A percentile compares a stretch with the other conserved stretches of the same genome.
phyloP scores from a whole-genome alignment of 1,284 basidiomycete species.

The Kalmanozyma brasiliensis region DNA sequence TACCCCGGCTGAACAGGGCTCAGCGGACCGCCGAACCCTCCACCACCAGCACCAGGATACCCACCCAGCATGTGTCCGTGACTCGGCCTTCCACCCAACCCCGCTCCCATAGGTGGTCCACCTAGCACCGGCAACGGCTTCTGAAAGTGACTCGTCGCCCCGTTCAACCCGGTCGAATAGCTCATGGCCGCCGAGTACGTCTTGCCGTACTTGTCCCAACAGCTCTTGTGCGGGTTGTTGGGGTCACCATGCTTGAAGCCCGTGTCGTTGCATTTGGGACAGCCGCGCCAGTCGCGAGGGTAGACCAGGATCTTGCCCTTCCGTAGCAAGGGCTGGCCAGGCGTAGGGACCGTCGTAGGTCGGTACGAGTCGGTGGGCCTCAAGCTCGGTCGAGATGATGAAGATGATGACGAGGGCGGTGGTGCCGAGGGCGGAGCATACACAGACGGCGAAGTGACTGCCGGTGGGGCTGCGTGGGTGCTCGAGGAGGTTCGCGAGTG shows the following conservation, averaged over 20 bases:
- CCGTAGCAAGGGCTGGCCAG: conserved; percentile 43
- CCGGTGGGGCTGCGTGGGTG: conserved; percentile 2
- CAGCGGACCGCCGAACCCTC: conserved; percentile 3
- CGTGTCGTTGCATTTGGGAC: conserved; percentile 50
- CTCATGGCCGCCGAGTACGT: conserved; percentile 39
- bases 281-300: conserved; percentile 41
- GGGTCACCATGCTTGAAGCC: conserved; percentile 55
- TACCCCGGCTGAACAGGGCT: conserved; percentile 1
- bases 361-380: conserved; percentile 25
- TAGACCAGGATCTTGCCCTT: conserved; percentile 52
- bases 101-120: conserved; percentile 4
- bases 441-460: conserved; percentile 9
- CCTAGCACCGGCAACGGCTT: conserved; percentile 32
- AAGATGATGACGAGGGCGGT: conserved; percentile 14
- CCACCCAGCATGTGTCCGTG: conserved; percentile 35
- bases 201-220: conserved; percentile 53
- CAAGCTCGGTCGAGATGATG: conserved; percentile 7
- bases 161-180: conserved; percentile 40
- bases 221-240: conserved; percentile 45
- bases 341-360: conserved; percentile 44
- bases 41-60: conserved; percentile 29
- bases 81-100: conserved; percentile 17
- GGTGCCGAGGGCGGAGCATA: conserved; percentile 26
- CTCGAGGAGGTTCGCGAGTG: conserved; percentile 32
- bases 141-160: conserved; percentile 23